Percentiles rank a stretch among this genome's conserved stretches.
phyloP scores from a whole-genome alignment of 1,284 basidiomycete species.

The Austropuccinia psidii region DNA sequence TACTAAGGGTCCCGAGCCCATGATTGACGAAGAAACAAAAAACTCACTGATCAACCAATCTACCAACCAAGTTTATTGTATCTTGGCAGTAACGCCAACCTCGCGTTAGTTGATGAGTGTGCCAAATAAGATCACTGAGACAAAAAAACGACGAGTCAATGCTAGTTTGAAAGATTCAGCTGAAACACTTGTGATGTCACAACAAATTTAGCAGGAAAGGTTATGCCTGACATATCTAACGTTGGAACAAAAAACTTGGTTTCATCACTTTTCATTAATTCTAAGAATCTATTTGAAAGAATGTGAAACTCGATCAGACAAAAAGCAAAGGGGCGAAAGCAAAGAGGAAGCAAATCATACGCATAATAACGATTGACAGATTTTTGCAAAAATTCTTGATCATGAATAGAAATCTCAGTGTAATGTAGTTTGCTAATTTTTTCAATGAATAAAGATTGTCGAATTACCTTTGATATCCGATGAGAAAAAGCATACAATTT shows the following conservation, averaged over 20 bases:
- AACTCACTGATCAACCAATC: constrained; percentile 41
- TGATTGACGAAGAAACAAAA: background rate
- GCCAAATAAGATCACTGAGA: constrained; percentile 47
- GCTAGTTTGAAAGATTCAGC: too few relatives aligned
- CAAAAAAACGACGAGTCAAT: constrained; percentile 10
- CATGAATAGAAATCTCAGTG: background rate
- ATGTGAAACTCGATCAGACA: background rate
- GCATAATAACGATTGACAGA: background rate
- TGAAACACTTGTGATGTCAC: background rate
- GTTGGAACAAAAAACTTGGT: constrained; percentile 1
- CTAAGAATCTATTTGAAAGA: background rate
- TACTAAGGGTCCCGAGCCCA: background rate
- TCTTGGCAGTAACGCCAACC: constrained; percentile 43
- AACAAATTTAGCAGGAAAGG: background rate
- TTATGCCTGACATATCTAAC: background rate
- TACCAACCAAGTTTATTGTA: constrained; percentile 39
- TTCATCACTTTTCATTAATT: background rate
- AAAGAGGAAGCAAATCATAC: background rate
- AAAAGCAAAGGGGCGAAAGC: too few relatives aligned
- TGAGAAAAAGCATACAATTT: background rate
- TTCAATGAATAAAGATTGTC: background rate
- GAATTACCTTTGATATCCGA: background rate
- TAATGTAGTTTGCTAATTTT: background rate
- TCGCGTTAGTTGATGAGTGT: constrained; percentile 47
- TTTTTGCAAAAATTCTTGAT: background rate